A percentile compares a stretch with the other conserved stretches of the same genome.
Conservation (phyloP, 306 rosid species). For the Vicia sativa region DNA sequence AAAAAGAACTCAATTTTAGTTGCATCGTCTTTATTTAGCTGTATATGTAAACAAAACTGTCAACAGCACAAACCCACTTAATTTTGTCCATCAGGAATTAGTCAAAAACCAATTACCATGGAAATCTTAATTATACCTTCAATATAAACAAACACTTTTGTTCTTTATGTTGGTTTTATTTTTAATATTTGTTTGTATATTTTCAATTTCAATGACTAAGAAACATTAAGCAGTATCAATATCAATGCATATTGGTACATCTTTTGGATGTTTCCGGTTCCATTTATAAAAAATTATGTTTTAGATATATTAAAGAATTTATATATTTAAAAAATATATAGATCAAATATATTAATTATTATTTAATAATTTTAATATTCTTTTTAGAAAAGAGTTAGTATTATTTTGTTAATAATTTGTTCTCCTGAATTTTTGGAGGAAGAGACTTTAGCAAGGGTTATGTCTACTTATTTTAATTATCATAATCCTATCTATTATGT, state of each 20-base stretch:
- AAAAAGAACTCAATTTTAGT: background rate
- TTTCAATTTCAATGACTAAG: too few species aligned
- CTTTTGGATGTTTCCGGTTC: too few species aligned
- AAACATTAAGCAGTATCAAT: too few species aligned
- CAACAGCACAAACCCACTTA: background rate
- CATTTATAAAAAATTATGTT: too few species aligned
- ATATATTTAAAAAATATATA: too few species aligned
- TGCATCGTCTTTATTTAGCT: too few species aligned
- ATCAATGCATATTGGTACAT: too few species aligned
- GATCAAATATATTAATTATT: too few species aligned
- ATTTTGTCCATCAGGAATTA: conserved; percentile 9
- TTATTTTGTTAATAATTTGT: background rate
- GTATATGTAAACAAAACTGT: too few species aligned
- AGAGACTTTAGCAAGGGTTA: background rate
- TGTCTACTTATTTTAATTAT: background rate
- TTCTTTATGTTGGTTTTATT: background rate
- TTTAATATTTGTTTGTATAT: background rate
- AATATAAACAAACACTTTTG: conserved; percentile 33
- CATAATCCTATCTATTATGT: background rate
- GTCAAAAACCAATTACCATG: conserved; percentile 2
- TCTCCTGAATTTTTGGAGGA: background rate
- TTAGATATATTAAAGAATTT: too few species aligned
- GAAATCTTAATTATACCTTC: conserved; percentile 1
- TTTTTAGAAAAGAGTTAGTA: too few species aligned
- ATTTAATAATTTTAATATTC: too few species aligned